Conservation (phyloP, 1,139 yeast genomes). For the Sugiyamaella novakii region DNA sequence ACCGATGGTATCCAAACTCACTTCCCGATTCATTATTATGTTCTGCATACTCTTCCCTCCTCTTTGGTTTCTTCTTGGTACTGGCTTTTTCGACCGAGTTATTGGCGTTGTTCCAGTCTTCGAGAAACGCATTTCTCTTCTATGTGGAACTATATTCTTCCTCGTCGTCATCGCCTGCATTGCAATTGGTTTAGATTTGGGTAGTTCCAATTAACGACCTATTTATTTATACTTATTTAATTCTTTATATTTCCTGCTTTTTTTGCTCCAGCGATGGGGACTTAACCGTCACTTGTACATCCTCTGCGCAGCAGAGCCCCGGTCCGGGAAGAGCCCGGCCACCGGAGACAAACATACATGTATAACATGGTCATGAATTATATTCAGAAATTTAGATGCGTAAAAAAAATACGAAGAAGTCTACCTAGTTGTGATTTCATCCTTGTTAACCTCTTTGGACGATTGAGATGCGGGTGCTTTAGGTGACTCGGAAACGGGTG, state of each 20-base stretch:
- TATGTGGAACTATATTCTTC: constrained; percentile 31
- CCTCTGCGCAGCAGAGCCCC: no score
- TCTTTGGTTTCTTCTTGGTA: constrained; percentile 42
- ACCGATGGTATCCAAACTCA: constrained; percentile 22
- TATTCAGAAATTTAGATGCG: no score
- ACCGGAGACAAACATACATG: not conserved
- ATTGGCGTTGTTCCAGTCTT: constrained; percentile 39
- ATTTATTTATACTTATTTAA: constrained; percentile 12
- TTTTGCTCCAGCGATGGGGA: no score
- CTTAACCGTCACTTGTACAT: no score
- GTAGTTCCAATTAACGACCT: constrained; percentile 15
- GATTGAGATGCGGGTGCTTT: constrained; percentile 13
- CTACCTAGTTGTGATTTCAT: constrained; percentile 17
- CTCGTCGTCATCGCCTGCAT: constrained; percentile 37
- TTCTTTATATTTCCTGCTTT: no score
- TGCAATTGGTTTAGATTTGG: constrained; percentile 35
- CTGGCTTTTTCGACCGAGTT: constrained; percentile 41
- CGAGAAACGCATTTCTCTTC: constrained; percentile 39
- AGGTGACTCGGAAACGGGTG: constrained; percentile 5
- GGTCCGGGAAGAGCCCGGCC: not conserved
- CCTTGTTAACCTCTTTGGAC: constrained; percentile 15
- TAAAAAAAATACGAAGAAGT: not conserved
- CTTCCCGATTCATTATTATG: constrained; percentile 29
- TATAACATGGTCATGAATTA: no score
- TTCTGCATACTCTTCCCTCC: constrained; percentile 43